Evolutionary conservation across 163 green algal genomes (phyloP), one percentile per base, ranked within the genome.

Genomic region (Scenedesmus sp.): DNA sequence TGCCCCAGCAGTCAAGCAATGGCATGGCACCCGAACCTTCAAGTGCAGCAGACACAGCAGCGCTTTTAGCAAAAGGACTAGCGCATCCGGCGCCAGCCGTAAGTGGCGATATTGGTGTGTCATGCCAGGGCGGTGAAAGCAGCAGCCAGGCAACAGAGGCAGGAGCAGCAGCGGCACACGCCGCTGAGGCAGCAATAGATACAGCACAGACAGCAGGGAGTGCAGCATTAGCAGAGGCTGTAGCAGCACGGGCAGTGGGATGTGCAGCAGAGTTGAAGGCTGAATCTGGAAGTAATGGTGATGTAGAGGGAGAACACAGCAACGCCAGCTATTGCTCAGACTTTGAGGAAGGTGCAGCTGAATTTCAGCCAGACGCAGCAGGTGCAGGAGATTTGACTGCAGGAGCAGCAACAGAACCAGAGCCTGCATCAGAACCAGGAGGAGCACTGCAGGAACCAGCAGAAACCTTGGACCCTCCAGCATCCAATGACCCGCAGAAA

Each of bases 221-320:
- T 13, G 18, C 59, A 77, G 59, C 56, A 89, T 9, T 20, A 82
- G 59, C 60, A 89, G 13, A 52, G 23, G 12, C 34, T 87, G 16
- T 13, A 89, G 85, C 60, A 46, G 52, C 54, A 84, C 46, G 13
- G 81, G 73, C 66, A 90, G 64, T 13, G 26, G 73, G n/a, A 76
- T 67, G 7, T 74, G 87, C 87, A 91, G 87, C 66, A 74, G 87
- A 8, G n/a, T 26, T 46, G 12, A 34, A 57, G 23, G 57, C 88
- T 64, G 88, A 34, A 15, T 2, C 20, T 18, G 54, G 67, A 8
- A 20, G 5, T n/a, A 34, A 9, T 52, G 23, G 70, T 79, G 2
- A 15, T n/a, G 70, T 52, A 13, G 23, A 7, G 23, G 70, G 0
- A 52, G 70, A 79, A 13, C 20, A 79, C 70, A 79, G 70, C 70